Evolutionary conservation across 345 rosid genomes (phyloP), one percentile per base, ranked within the genome.

Genomic region (Acer negundo): DNA sequence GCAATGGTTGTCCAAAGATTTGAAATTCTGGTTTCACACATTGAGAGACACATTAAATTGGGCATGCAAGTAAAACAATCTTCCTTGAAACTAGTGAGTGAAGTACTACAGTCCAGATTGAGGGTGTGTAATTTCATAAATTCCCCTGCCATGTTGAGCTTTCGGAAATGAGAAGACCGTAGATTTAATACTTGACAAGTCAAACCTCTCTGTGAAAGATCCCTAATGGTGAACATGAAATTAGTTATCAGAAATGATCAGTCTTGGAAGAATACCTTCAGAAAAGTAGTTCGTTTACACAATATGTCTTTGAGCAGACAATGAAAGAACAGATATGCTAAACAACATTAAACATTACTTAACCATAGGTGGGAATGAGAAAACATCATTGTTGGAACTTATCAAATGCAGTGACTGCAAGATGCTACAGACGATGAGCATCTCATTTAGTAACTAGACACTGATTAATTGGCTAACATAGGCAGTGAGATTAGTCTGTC

Each of bases 61-160:
- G 99, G 97, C 93, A 92, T 93, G 86, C 86, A 73, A 86, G 92
- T 74, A 73, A 95, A 93, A 80, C 99, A 95, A 71, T 84, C 90
- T 82, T 93, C 97, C 71, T 80, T 88, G 85, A 95, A 93, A 86
- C 93, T 85, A 82, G 73, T 75, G 13, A 92, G 84, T 10, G 82
- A 82, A 82, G 88, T 87, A 74, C 91, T 91, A 74, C 77, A 86
- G 84, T 95, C 98, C 65, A 93, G 90, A 84, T 89, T 89, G 63
- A 93, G 94, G 42, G 93, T 88, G 78, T 81, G 96, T 62, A 91
- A 61, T 67, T 72, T 82, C 80, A 64, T 67, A 84, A 95, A 95
- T 76, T 89, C 82, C 65, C 99, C 99, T n/a, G 77, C 82, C 82
- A 95, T 88, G 85, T 91, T 92, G 83, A 93, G 97, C 86, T 95